Conservation (phyloP, 1,139 yeast genomes). For the Saccharomyces hybrid region DNA sequence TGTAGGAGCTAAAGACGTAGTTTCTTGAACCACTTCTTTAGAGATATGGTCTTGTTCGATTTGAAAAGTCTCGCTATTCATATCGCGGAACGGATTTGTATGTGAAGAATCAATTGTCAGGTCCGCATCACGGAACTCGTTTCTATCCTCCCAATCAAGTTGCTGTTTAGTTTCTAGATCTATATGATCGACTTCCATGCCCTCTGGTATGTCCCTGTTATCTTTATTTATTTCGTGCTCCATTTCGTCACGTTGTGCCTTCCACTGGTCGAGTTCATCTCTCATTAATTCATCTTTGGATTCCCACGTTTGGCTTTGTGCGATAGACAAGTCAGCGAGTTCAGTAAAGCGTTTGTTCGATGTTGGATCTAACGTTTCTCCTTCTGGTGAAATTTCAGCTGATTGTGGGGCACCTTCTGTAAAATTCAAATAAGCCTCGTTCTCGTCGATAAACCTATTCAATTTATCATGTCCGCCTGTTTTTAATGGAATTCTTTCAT, state of each 20-base stretch:
- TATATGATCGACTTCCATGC: conserved; percentile 5
- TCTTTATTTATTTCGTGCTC: conserved; percentile 18
- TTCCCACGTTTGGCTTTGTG: conserved; percentile 8
- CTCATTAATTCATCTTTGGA: conserved; percentile 8
- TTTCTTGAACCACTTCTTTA: conserved; percentile 3
- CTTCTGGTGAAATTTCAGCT: not conserved
- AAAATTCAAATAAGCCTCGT: conserved; percentile 24
- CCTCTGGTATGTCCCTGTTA: not conserved
- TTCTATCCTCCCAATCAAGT: not conserved
- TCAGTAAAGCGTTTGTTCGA: conserved; percentile 4
- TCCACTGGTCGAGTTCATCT: conserved; percentile 8
- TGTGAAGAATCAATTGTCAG: conserved; percentile 7
- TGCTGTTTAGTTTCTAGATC: conserved; percentile 5
- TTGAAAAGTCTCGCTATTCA: conserved; percentile 18
- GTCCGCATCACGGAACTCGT: conserved; percentile 1
- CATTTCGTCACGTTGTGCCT: conserved; percentile 13
- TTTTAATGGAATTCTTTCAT: not conserved
- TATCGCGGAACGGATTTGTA: conserved; percentile 28
- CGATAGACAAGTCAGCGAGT: conserved; percentile 15
- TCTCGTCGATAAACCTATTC: conserved; percentile 20
- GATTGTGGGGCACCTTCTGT: conserved; percentile 15
- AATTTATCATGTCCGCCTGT: conserved; percentile 12
- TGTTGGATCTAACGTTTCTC: conserved; percentile 16
- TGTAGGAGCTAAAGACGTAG: conserved; percentile 4
- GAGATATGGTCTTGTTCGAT: conserved; percentile 13